phyloP scores from a whole-genome alignment of 768 basidiomycete genomes.

The Lyophyllum decastes region DNA sequence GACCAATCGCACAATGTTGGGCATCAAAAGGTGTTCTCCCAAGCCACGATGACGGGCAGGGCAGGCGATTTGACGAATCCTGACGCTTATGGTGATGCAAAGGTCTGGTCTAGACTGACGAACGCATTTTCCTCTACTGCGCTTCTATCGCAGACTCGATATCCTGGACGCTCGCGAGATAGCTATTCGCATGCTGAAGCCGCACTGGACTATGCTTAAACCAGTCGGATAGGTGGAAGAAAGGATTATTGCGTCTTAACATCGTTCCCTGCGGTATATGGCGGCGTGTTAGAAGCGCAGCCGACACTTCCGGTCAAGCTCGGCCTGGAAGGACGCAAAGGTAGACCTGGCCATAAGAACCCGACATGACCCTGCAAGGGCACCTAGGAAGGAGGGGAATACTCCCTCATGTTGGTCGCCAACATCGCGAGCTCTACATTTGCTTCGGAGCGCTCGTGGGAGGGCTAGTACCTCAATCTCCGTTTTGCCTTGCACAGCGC shows the following conservation, averaged over 20 bases:
- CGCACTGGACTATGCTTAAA: background rate
- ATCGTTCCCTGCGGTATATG: background rate
- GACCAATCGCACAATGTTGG: no score
- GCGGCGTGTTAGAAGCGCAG: background rate
- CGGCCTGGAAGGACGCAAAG: background rate
- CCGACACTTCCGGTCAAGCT: background rate
- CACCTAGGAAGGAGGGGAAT: background rate
- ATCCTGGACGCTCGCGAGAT: background rate
- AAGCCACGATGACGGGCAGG: background rate
- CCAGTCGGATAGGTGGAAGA: background rate
- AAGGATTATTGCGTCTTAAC: background rate
- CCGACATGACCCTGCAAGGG: background rate
- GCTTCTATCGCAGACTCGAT: no score
- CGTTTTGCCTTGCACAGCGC: background rate
- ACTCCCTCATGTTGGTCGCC: background rate
- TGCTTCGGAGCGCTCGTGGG: background rate
- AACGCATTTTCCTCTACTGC: no score
- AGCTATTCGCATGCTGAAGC: background rate
- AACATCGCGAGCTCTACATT: background rate
- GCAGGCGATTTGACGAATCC: no score
- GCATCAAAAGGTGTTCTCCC: background rate
- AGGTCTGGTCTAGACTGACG: no score
- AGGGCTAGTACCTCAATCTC: no score
- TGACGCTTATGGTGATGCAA: no score
- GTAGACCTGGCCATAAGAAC: background rate